phyloP scores from a whole-genome alignment of 768 basidiomycete genomes.

The Rhodosporidiobolus sp. region DNA sequence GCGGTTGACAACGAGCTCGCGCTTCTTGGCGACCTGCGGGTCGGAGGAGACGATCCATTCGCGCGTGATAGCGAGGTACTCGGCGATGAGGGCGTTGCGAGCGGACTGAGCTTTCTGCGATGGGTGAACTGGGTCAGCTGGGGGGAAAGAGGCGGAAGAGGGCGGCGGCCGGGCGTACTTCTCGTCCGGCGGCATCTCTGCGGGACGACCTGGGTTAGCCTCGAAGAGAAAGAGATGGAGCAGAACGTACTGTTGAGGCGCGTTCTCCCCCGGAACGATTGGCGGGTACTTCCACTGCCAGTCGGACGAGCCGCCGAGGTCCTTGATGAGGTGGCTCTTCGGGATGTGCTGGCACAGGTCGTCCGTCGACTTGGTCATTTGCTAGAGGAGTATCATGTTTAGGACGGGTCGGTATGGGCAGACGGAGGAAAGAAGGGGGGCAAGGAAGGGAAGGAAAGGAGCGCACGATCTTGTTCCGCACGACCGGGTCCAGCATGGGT shows the following conservation, averaged over 20 bases:
- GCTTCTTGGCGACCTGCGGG: constrained; percentile 1
- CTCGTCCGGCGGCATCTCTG: constrained; percentile 18
- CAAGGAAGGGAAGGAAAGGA: background rate
- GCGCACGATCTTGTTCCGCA: constrained; percentile 41
- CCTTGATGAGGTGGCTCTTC: constrained; percentile 37
- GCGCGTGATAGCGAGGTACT: constrained; percentile 33
- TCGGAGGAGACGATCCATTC: constrained; percentile 28
- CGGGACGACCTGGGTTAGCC: background rate
- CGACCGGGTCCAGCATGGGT: constrained; percentile 42
- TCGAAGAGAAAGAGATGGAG: too few relatives aligned
- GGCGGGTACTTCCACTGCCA: constrained; percentile 41
- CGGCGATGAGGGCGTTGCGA: constrained; percentile 18
- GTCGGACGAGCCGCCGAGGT: constrained; percentile 36
- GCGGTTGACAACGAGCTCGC: constrained; percentile 22
- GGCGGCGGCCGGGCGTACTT: background rate
- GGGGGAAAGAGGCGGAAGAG: background rate
- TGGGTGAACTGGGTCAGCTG: too few relatives aligned
- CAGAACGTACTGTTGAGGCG: constrained; percentile 16
- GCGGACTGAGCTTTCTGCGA: constrained; percentile 14
- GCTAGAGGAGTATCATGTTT: background rate
- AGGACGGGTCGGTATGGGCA: too few relatives aligned
- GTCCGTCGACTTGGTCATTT: constrained; percentile 32
- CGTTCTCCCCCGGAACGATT: constrained; percentile 39
- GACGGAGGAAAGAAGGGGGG: background rate
- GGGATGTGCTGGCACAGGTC: constrained; percentile 24